phyloP scores from a whole-genome alignment of 2,329 filamentous ascomycete species.

The Neophaeococcomyces mojaviensis region DNA sequence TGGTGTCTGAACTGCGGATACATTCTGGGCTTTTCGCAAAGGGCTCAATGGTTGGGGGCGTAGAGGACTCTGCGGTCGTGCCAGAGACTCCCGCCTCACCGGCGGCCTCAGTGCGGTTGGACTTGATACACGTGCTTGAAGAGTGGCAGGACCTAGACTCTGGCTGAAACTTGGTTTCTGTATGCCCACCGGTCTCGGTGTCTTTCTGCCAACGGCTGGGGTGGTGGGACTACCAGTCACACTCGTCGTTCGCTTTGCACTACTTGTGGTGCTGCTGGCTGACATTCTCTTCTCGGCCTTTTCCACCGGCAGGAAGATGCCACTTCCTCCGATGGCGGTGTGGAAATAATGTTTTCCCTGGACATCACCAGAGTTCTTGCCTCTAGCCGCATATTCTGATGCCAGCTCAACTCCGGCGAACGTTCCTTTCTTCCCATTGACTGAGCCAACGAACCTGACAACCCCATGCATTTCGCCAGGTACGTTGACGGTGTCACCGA shows the following conservation, averaged over 20 bases:
- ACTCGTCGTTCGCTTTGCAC: slow-evolving; percentile 11
- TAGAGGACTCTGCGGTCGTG: slow-evolving; percentile 52
- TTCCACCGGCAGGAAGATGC: slow-evolving; percentile 84
- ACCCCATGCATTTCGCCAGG: slow-evolving; percentile 78
- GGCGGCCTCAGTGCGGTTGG: slow-evolving; percentile 61
- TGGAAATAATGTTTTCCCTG: slow-evolving; percentile 79
- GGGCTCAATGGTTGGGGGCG: slow-evolving; percentile 86
- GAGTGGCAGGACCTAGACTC: slow-evolving; percentile 64
- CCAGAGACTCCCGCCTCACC: slow-evolving; percentile 29
- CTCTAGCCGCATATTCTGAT: slow-evolving; percentile 68
- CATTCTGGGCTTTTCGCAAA: slow-evolving; percentile 56
- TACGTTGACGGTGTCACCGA: slow-evolving; percentile 23
- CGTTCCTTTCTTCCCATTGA: slow-evolving; percentile 79
- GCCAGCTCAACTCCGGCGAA: slow-evolving; percentile 91
- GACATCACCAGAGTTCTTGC: slow-evolving; percentile 94
- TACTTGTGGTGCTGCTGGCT: slow-evolving; percentile 48
- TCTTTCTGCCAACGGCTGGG: slow-evolving; percentile 39
- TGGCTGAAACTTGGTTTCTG: slow-evolving; percentile 77
- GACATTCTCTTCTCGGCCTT: slow-evolving; percentile 61
- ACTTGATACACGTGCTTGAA: slow-evolving; percentile 47
- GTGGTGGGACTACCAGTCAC: slow-evolving; percentile 47
- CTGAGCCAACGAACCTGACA: slow-evolving; percentile 79
- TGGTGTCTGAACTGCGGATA: slow-evolving; percentile 42
- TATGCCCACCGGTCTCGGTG: slow-evolving; percentile 55
- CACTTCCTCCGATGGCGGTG: slow-evolving; percentile 69